Percentiles rank a stretch among this genome's conserved stretches.
Conservation (phyloP, 78 protist genomes). For the Diacronema lutheri region DNA sequence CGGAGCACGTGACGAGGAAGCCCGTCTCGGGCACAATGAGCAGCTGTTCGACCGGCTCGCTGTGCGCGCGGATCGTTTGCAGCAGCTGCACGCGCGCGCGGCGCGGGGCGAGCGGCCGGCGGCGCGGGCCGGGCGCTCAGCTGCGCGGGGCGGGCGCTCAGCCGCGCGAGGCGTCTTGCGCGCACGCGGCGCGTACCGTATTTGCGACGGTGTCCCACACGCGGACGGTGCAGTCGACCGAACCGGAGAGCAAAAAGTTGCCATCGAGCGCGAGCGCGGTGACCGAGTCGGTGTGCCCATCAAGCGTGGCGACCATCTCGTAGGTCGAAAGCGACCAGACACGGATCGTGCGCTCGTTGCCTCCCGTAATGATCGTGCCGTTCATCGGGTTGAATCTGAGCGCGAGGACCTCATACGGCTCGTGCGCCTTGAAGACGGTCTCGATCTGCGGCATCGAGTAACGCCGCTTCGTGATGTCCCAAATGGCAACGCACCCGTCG, state of each 20-base stretch:
- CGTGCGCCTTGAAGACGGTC: neutral
- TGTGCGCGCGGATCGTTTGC: neutral
- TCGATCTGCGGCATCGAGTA: neutral
- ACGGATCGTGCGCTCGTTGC: neutral
- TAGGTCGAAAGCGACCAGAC: neutral
- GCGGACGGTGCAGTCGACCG: neutral
- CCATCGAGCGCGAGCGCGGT: slow-evolving; percentile 5
- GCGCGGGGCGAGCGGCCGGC: no score
- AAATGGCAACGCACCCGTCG: neutral
- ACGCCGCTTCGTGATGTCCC: neutral
- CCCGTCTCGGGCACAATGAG: neutral
- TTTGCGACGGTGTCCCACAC: slow-evolving; percentile 10
- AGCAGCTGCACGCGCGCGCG: no score
- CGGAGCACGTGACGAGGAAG: neutral
- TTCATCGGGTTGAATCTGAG: neutral
- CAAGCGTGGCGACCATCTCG: neutral
- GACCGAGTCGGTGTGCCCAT: neutral
- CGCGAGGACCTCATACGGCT: neutral
- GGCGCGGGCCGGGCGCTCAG: no score
- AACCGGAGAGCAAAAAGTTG: slow-evolving; percentile 16
- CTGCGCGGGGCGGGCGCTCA: no score
- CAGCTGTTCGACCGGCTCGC: neutral
- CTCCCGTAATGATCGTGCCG: neutral
- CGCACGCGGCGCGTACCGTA: neutral
- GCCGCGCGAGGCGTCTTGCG: no score